Percentiles rank a stretch among this genome's conserved stretches.
Conservation (phyloP, 2,329 filamentous ascomycete species). For the Botrytis squamosa region DNA sequence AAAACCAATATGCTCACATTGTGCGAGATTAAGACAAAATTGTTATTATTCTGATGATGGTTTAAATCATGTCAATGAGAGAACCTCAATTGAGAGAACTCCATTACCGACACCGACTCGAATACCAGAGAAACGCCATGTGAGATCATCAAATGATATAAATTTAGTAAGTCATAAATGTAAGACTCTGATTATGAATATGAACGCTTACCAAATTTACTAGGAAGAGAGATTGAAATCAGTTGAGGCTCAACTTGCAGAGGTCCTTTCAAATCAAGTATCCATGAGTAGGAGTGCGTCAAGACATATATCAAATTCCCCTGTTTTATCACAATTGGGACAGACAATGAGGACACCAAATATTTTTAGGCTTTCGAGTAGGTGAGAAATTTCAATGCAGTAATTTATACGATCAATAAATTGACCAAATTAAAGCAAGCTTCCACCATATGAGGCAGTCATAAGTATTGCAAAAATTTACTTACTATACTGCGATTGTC, state of each 20-base stretch:
- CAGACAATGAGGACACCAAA: constrained; percentile 2
- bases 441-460: constrained; percentile 44
- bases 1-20: constrained; percentile 50
- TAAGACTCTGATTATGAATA: background rate
- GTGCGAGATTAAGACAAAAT: constrained; percentile 47
- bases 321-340: constrained; percentile 5
- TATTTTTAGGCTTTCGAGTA: constrained; percentile 22
- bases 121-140: background rate
- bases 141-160: constrained; percentile 13
- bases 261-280: constrained; percentile 33
- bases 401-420: background rate
- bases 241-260: constrained; percentile 36
- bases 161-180: constrained; percentile 11
- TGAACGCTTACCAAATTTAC: background rate
- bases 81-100: constrained; percentile 22
- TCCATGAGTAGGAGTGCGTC: constrained; percentile 22
- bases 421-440: constrained; percentile 27
- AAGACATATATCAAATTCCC: constrained; percentile 19
- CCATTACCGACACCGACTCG: background rate
- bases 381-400: constrained; percentile 13
- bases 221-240: constrained; percentile 36
- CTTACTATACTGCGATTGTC: constrained; percentile 49
- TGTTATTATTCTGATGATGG: constrained; percentile 45
- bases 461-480: constrained; percentile 45
- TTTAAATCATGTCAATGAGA: constrained; percentile 17